A percentile compares a stretch with the other conserved stretches of the same genome.
phyloP scores from a whole-genome alignment of 2,329 filamentous ascomycete species.

The Blastomyces parvus region DNA sequence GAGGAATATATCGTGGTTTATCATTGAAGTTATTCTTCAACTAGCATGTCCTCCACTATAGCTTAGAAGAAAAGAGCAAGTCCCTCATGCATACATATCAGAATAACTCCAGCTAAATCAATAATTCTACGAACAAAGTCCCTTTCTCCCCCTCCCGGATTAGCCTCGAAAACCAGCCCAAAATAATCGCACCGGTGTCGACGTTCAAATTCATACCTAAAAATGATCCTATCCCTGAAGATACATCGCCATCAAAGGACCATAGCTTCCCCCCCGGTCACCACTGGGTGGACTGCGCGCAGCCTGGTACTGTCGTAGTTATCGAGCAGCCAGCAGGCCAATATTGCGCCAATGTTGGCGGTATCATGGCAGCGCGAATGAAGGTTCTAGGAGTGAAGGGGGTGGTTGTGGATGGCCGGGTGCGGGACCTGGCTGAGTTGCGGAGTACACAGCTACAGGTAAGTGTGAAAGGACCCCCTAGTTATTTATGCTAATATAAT shows the following conservation, averaged over 20 bases:
- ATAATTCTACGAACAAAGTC: conserved; percentile 16
- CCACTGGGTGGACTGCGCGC: conserved; percentile 60
- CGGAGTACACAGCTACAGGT: conserved; percentile 48
- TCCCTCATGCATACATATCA: background rate
- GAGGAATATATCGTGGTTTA: background rate
- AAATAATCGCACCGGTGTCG: conserved; percentile 35
- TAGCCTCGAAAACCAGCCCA: conserved; percentile 22
- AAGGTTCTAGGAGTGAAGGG: conserved; percentile 51
- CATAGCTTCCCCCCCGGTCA: conserved; percentile 49
- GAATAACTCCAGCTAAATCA: background rate
- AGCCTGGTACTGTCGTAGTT: conserved; percentile 53
- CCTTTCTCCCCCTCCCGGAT: conserved; percentile 29
- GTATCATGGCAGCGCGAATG: conserved; percentile 65
- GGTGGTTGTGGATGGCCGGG: conserved; percentile 58
- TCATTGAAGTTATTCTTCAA: background rate
- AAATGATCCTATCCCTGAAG: conserved; percentile 32
- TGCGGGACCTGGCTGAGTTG: conserved; percentile 57
- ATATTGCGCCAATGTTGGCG: conserved; percentile 63
- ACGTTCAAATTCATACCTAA: conserved; percentile 52
- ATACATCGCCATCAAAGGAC: conserved; percentile 20
- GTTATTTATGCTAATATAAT: background rate
- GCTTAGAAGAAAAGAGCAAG: background rate
- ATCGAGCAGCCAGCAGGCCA: conserved; percentile 57
- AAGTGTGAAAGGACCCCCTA: conserved; percentile 24
- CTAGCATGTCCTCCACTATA: background rate